Base-by-base conservation (phyloP, 73 alveolate genomes). In the Urostyla sp. region DNA sequence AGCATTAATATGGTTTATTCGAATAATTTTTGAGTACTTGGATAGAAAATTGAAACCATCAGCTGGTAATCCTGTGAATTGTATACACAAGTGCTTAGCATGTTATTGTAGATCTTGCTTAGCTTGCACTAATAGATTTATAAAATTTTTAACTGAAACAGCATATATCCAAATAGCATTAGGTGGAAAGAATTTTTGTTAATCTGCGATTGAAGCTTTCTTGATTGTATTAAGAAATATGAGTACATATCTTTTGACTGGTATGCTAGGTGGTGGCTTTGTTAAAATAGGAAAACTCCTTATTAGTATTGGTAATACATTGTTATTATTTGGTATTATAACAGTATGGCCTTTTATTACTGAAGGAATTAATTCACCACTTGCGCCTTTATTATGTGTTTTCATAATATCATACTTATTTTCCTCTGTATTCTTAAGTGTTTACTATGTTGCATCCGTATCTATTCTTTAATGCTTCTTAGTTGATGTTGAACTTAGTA, bases 131-230 rank as follows among this genome's bases (percentile, higher is more conserved):
- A 94, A 93, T 75, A 88, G 96, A 82, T 79, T 85, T 50, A 84
- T 96, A 32, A 92, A 96, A 87, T 96, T 51, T 85, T 67, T 96
- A 27, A 96, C 93, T 51, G 95, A 91, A 67, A 95, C 95, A 51
- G 99, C 99, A 0, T 96, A 91, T 91, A 89, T 93, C 37, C 91
- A 93, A 85, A 80, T 92, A 10, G 93, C 98, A 27, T 73, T 96
- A 75, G 85, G 92, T 55, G 94, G 98, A 16, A 91, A 78, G 49
- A 67, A 76, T 24, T 96, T 96, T 92, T 96, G 98, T 56, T 26
- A 85, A 21, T 75, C 98, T 13, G 99, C 99, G 18, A 86, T 93
- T 85, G 96, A 93, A 21, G 98, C 98, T 0, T 87, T 96, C 78
- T 89, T 91, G 43, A 76, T 96, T 30, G 86, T 93, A 23, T 49